A percentile compares a stretch with the other conserved stretches of the same genome.
These are phyloP conservation scores for Scutellaria barbata DNA, from an alignment of 257 asterid species.

Conservation along the genomic window DNA sequence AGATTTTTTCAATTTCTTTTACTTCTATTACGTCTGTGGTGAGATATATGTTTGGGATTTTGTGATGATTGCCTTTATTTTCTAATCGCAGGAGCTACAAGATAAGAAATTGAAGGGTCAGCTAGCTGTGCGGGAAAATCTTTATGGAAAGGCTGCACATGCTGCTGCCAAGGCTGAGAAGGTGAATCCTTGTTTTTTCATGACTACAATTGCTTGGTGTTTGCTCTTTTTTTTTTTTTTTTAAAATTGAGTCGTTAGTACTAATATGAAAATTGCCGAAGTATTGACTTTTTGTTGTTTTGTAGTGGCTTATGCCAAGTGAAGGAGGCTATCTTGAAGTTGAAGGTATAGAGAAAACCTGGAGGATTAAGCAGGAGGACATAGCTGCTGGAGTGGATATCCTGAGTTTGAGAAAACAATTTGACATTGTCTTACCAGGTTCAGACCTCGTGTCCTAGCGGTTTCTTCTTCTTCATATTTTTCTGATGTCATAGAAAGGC, in stretches of 20 bases:
- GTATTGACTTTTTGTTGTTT: conserved; percentile 24
- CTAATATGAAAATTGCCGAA: conserved; percentile 15
- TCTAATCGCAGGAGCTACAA: conserved; percentile 50
- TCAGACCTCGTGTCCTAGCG: conserved; percentile 30
- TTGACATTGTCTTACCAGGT: conserved; percentile 96
- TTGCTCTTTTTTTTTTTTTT: neutral
- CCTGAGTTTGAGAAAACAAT: conserved; percentile 72
- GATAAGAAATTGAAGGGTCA: conserved; percentile 93
- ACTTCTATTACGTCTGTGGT: neutral
- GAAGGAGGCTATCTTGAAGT: conserved; percentile 80
- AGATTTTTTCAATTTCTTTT: neutral
- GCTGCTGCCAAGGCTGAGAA: conserved; percentile 90
- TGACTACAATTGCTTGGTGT: neutral
- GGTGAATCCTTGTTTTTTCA: conserved; percentile 45
- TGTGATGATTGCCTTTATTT: conserved; percentile 18
- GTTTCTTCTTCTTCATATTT: conserved; percentile 28
- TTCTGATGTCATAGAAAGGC: conserved; percentile 4
- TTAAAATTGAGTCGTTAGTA: neutral
- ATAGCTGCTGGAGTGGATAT: conserved; percentile 80
- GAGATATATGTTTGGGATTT: conserved; percentile 9
- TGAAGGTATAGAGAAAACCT: conserved; percentile 91
- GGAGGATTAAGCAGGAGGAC: conserved; percentile 79
- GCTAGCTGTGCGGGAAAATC: conserved; percentile 70
- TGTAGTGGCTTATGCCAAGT: conserved; percentile 88
- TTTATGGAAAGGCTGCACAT: conserved; percentile 74